A percentile compares a stretch with the other conserved stretches of the same genome.
Evolutionary conservation across 2,329 filamentous ascomycete genomes (phyloP).

Genomic region (Drechmeria coniospora): DNA sequence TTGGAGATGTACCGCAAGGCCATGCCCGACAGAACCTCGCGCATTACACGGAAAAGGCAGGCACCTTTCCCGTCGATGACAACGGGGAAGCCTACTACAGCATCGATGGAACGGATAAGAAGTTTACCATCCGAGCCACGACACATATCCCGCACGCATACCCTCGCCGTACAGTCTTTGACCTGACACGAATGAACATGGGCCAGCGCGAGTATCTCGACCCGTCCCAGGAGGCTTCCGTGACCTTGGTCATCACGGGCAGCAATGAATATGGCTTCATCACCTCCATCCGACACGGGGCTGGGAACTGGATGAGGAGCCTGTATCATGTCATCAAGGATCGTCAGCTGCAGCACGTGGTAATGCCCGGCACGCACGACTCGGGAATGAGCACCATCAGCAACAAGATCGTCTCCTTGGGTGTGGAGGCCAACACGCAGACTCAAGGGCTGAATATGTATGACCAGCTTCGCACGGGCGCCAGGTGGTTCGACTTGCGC

Average conservation of each 20-base stretch:
- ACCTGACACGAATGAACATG: constrained; percentile 15
- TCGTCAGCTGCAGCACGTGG: constrained; percentile 26
- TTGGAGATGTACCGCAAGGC: constrained; percentile 17
- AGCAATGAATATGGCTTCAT: constrained; percentile 17
- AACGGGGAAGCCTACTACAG: constrained; percentile 17
- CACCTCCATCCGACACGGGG: constrained; percentile 13
- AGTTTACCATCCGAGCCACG: constrained; percentile 14
- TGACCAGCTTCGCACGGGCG: constrained; percentile 27
- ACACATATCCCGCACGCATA: constrained; percentile 14
- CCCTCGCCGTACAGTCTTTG: constrained; percentile 13
- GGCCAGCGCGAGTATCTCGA: constrained; percentile 18
- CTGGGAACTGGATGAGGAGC: constrained; percentile 17
- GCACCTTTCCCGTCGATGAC: constrained; percentile 9
- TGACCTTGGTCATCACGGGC: constrained; percentile 20
- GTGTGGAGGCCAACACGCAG: constrained; percentile 24
- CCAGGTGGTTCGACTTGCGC: constrained; percentile 32
- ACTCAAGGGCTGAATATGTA: constrained; percentile 29
- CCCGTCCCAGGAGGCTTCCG: constrained; percentile 13
- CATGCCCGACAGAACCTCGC: constrained; percentile 14
- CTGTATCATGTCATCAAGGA: constrained; percentile 17
- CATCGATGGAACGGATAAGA: constrained; percentile 14
- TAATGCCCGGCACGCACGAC: constrained; percentile 33
- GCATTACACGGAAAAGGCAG: constrained; percentile 9
- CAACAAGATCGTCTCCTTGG: constrained; percentile 17
- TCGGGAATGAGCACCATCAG: constrained; percentile 30